phyloP scores from a whole-genome alignment of 305 asterid genomes.

The Petunia hybrid region DNA sequence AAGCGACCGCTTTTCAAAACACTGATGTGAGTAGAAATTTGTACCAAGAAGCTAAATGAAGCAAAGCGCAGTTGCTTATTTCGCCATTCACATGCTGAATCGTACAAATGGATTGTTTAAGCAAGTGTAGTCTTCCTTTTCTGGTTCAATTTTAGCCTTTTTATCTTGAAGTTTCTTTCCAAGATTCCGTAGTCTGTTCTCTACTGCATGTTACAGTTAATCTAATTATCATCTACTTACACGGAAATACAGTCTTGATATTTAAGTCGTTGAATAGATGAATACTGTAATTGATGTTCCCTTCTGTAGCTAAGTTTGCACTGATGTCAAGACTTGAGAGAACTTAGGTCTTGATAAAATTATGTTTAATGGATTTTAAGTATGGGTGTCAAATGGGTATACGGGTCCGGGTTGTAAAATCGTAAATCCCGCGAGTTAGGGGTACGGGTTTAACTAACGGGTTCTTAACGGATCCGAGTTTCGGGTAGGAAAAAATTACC shows the following conservation, averaged over 20 bases:
- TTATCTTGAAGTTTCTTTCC: constrained; percentile 19
- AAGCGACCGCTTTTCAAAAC: too few species aligned
- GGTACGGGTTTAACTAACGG: too few species aligned
- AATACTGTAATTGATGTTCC: constrained; percentile 52
- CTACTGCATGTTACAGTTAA: background rate
- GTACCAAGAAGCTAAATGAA: constrained; percentile 26
- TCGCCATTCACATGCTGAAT: constrained; percentile 11
- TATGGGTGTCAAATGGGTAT: too few species aligned
- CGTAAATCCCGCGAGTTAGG: too few species aligned
- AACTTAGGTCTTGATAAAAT: too few species aligned
- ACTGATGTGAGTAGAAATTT: constrained; percentile 9
- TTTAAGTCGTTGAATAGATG: background rate
- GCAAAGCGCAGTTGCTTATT: background rate
- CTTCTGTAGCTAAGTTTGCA: background rate
- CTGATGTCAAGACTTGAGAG: background rate
- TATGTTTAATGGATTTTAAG: background rate
- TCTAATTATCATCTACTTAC: background rate
- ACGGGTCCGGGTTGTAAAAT: too few species aligned
- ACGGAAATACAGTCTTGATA: background rate
- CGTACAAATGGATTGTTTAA: background rate
- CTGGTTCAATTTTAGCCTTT: constrained; percentile 12
- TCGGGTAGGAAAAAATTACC: too few species aligned
- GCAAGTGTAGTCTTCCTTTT: background rate
- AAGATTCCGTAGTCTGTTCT: constrained; percentile 25
- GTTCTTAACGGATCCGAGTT: too few species aligned